phyloP scores from a whole-genome alignment of 225 moss, liverwort and hornwort genomes.

The Thuidium tamariscinum region DNA sequence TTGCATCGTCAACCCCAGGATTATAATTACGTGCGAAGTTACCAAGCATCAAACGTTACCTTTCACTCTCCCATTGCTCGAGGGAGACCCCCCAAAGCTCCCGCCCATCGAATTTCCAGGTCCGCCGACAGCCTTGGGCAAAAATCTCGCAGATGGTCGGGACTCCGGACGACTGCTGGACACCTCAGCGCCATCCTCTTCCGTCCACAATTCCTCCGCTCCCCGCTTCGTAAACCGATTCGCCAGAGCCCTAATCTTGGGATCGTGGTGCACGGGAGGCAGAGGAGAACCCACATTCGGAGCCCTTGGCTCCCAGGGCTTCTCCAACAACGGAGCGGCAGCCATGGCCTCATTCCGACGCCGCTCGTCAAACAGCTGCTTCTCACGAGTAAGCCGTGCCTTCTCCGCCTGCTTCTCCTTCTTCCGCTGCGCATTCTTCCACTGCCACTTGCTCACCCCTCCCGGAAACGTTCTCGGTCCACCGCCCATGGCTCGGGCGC shows the following conservation, averaged over 20 bases:
- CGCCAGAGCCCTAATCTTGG: constrained; percentile 61
- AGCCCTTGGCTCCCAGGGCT: constrained; percentile 60
- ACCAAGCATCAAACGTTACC: not conserved
- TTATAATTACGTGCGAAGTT: not conserved
- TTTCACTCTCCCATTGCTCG: not conserved
- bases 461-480: constrained; percentile 93
- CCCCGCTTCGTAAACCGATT: constrained; percentile 61
- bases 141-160: constrained; percentile 50
- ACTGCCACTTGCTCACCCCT: constrained; percentile 93
- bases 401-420: constrained; percentile 86
- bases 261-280: constrained; percentile 54
- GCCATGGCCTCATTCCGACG: constrained; percentile 58
- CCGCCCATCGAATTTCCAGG: constrained; percentile 18
- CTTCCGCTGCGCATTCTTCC: constrained; percentile 93
- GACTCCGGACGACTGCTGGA: constrained; percentile 5
- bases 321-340: constrained; percentile 48
- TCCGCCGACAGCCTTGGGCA: constrained; percentile 21
- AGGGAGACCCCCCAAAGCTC: constrained; percentile 5
- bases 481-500: constrained; percentile 86
- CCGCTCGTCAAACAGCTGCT: constrained; percentile 79
- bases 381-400: constrained; percentile 75
- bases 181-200: constrained; percentile 60
- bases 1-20: not conserved
- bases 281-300: constrained; percentile 26
- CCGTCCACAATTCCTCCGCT: constrained; percentile 82